A percentile compares a stretch with the other conserved stretches of the same genome.
Conservation (phyloP, 371 early-diverging fungal genomes). For the Rhizomucor pusillus region DNA sequence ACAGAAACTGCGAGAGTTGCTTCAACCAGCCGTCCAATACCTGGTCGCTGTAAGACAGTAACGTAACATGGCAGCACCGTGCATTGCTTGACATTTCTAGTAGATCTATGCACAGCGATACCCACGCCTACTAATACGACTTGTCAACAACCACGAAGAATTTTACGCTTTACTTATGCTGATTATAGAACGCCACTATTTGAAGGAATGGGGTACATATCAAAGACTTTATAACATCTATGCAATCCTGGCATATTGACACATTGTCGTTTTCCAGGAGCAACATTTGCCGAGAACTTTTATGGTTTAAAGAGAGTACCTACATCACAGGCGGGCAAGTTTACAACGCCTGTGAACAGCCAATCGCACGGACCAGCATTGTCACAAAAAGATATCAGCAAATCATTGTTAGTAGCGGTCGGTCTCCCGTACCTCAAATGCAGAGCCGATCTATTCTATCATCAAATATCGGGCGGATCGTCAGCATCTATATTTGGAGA, state of each 20-base stretch:
- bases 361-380: constrained; percentile 28
- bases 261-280: constrained; percentile 40
- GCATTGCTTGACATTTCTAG: neutral
- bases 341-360: constrained; percentile 8
- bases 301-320: constrained; percentile 83
- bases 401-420: constrained; percentile 70
- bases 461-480: constrained; percentile 63
- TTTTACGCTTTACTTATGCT: constrained; percentile 75
- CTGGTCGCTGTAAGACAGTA: constrained; percentile 66
- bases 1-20: constrained; percentile 75
- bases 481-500: constrained; percentile 68
- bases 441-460: constrained; percentile 73
- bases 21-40: constrained; percentile 86
- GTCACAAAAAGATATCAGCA: constrained; percentile 49
- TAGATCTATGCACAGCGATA: constrained; percentile 89
- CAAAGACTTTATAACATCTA: neutral
- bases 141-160: constrained; percentile 81
- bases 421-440: constrained; percentile 75
- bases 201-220: constrained; percentile 70
- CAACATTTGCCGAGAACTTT: constrained; percentile 90
- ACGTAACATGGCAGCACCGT: neutral
- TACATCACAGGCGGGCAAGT: constrained; percentile 19
- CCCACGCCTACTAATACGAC: constrained; percentile 75
- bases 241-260: constrained; percentile 8
- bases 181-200: constrained; percentile 78